Percentiles rank a stretch among this genome's conserved stretches.
Evolutionary conservation across 805 yeast genomes (phyloP).

Genomic region (Sugiyamaella qingdaonensis): DNA sequence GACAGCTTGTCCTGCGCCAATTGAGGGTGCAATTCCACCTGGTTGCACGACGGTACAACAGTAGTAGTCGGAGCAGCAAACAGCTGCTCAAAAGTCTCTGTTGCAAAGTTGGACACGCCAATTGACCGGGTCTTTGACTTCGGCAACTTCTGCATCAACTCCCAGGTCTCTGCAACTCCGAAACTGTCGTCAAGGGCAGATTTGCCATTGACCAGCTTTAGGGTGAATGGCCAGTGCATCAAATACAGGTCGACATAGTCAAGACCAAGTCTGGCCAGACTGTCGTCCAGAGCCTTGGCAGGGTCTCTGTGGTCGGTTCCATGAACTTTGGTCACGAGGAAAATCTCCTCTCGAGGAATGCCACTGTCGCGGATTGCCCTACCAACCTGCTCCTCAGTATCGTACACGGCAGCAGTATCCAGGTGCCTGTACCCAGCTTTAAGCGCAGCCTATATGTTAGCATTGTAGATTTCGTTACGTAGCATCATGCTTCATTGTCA

Average conservation of each 20-base stretch:
- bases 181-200: slow-evolving; percentile 20
- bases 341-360: slow-evolving; percentile 47
- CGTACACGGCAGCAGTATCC: slow-evolving; percentile 70
- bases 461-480: no score
- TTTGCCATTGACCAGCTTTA: slow-evolving; percentile 19
- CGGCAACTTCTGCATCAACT: slow-evolving; percentile 55
- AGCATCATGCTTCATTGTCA: background rate
- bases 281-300: slow-evolving; percentile 45
- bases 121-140: slow-evolving; percentile 51
- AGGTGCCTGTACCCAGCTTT: slow-evolving; percentile 66
- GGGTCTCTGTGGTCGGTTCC: slow-evolving; percentile 37
- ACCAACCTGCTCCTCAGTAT: slow-evolving; percentile 66
- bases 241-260: slow-evolving; percentile 64
- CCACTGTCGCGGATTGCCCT: slow-evolving; percentile 40
- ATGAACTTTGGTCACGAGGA: slow-evolving; percentile 64
- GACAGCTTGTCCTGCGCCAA: slow-evolving; percentile 59
- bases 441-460: slow-evolving; percentile 39
- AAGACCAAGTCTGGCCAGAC: slow-evolving; percentile 48
- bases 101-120: slow-evolving; percentile 72
- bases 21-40: slow-evolving; percentile 72
- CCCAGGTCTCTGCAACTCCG: slow-evolving; percentile 52
- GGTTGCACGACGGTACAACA: slow-evolving; percentile 64
- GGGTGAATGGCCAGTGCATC: slow-evolving; percentile 61
- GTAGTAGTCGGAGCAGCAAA: slow-evolving; percentile 34
- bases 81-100: slow-evolving; percentile 47